Evolutionary conservation across 192 early-diverging fungal species (phyloP), one percentile per base, ranked within the genome.

Genomic region (Piromyces sp.): DNA sequence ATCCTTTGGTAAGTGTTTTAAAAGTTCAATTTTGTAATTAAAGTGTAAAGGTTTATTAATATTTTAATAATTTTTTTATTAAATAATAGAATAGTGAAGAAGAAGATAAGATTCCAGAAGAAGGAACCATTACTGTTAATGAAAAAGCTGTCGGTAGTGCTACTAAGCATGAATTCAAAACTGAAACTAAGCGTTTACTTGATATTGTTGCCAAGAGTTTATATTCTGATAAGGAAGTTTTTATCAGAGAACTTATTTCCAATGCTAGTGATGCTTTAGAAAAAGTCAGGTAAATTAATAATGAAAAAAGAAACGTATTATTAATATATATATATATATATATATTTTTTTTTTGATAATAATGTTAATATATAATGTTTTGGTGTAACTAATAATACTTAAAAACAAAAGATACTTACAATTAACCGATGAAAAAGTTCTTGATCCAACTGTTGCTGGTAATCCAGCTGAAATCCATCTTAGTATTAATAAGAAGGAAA

Each of bases 191-290:
- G 78, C 87, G 87, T 58, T 84, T 92, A 31, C 84, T 92, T 40
- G 86, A 89, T 80, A 92, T 92, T 82, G 91, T 92, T 30, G 88
- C 91, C 19, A 87, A 92, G 68, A 91, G 90, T 9, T 84, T 92
- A 29, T 92, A 92, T 82, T 90, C 90, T 37, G 91, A 92, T 81
- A 89, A 90, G 78, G 91, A 92, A 83, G 89, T 91, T 26, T 88
- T 89, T 84, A 85, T 88, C 68, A 85, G 91, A 83, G 91, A 92
- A 80, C 82, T 92, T 79, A 86, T 90, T 13, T 92, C 91, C 19
- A 92, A 92, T 79, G 91, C 91, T 33, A 86, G 89, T 6, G 91
- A 92, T 86, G 91, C 91, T 30, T 79, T 91, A 30, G 91, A 92
- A 83, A 92, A 92, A 68, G 85, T 91, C 37, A 88, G 90, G 37